These are phyloP conservation scores for Paramyrothecium sp. DNA, from an alignment of 2,329 filamentous ascomycete species.

Conservation along the genomic window DNA sequence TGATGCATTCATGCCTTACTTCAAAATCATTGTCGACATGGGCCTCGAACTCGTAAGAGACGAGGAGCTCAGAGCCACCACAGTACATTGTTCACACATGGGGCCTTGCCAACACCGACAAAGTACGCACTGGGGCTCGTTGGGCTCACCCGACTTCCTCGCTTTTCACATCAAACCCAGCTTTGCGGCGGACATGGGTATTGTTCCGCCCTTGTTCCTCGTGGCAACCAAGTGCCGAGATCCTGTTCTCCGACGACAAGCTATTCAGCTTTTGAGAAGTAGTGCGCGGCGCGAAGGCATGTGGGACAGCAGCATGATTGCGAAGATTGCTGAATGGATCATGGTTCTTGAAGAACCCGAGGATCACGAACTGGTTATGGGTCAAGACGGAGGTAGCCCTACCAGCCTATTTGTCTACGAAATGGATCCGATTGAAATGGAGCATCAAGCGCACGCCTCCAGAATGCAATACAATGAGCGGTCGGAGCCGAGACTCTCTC, in stretches of 20 bases:
- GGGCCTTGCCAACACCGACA: constrained; percentile 39
- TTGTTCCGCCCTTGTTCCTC: constrained; percentile 63
- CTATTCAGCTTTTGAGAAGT: constrained; percentile 58
- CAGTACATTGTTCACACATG: constrained; percentile 42
- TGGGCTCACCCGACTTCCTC: constrained; percentile 40
- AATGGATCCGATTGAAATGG: too few species aligned
- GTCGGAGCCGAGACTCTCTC: background rate
- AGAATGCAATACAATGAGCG: background rate
- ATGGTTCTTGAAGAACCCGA: constrained; percentile 53
- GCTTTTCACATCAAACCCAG: constrained; percentile 56
- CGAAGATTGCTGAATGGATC: constrained; percentile 55
- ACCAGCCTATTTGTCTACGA: background rate
- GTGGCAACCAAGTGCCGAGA: constrained; percentile 67
- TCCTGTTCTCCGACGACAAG: constrained; percentile 52
- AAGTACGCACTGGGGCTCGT: constrained; percentile 26
- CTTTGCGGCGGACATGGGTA: constrained; percentile 63
- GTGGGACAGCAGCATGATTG: constrained; percentile 64
- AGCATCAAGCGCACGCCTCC: too few species aligned
- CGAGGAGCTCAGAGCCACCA: constrained; percentile 50
- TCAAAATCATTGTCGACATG: constrained; percentile 54
- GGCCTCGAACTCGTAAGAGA: constrained; percentile 59
- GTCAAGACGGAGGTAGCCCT: constrained; percentile 14
- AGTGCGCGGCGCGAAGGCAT: constrained; percentile 65
- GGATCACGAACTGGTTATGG: constrained; percentile 16
- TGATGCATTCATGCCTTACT: constrained; percentile 51